phyloP scores from a whole-genome alignment of 345 rosid species.

The Eucalyptus pauciflora region DNA sequence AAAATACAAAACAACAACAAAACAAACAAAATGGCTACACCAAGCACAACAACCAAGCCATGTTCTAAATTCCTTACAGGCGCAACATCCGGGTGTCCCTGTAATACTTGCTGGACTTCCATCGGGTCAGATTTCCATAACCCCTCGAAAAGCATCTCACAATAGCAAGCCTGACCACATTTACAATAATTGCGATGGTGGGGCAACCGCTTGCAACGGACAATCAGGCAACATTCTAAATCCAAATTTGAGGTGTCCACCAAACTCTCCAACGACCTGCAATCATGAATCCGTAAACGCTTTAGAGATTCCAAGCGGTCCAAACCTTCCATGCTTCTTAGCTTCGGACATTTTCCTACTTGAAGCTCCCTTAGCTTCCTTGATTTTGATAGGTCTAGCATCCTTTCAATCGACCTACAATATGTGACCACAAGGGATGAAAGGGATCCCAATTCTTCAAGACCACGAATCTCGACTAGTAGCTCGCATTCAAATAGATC shows the following conservation, averaged over 20 bases:
- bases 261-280: not conserved
- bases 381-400: not conserved
- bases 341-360: not conserved
- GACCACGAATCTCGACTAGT: not conserved
- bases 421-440: accelerated
- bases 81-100: not conserved
- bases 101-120: not conserved
- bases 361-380: not conserved
- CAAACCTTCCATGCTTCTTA: not conserved
- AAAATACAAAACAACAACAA: too few relatives aligned
- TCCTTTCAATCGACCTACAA: not conserved
- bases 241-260: not conserved
- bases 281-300: not conserved
- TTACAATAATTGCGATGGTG: accelerated
- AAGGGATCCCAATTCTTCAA: not conserved
- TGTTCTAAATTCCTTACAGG: not conserved
- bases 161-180: not conserved
- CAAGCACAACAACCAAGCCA: not conserved
- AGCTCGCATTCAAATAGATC: not conserved
- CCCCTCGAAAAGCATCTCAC: not conserved
- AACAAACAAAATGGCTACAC: too few relatives aligned
- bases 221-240: not conserved
- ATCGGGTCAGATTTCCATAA: not conserved
- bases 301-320: not conserved
- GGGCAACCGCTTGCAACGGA: not conserved